Evolutionary conservation across 192 early-diverging fungal species (phyloP), one percentile per base, ranked within the genome.

Genomic region (Coemansia sp.): DNA sequence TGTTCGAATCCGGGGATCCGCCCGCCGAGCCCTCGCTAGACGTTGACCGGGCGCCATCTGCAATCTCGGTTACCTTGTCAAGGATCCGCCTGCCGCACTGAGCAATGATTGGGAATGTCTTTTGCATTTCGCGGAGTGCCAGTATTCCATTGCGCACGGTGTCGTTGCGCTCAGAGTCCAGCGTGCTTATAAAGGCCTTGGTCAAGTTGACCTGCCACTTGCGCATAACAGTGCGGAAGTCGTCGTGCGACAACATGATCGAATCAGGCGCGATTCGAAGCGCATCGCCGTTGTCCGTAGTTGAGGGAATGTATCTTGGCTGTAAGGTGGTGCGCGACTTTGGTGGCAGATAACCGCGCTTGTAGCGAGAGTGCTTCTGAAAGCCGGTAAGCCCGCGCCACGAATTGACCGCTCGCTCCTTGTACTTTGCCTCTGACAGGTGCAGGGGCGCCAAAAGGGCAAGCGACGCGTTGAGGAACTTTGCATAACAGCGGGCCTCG

Each of bases 61-160:
- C 45, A 60, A 82, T 76, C 37, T 72, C 75, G 57, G 65, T 67
- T 36, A 82, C 70, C 50, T 74, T 82, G 16, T 73, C 75, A 27
- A 73, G 69, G 31, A 82, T 71, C 2, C 72, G 68, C 17, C 63
- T 57, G 27, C 80, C 80, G 31, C 62, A 72, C 35, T 74, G 74
- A n/a, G 65, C 29, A 31, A 77, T 82, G 7, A 51, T 61, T 19
- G 79, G 79, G 63, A 82, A 82, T 16, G 79, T 69, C 16, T 45
- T 63, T 19, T 67, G 71, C 79, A 81, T 81, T 63, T 81, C 79
- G 4, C 62, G 69, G 1, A 81, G 74, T 17, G 79, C 74, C 46
- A 76, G 19, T 7, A 81, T 76, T 3, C 73, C 74, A n/a, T 81
- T 81, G 62, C 79, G 74, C 46, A 81, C 79, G 3, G 79, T 81